Evolutionary conservation across 1,139 yeast species (phyloP).

Genomic region (Geotrichum candidum): DNA sequence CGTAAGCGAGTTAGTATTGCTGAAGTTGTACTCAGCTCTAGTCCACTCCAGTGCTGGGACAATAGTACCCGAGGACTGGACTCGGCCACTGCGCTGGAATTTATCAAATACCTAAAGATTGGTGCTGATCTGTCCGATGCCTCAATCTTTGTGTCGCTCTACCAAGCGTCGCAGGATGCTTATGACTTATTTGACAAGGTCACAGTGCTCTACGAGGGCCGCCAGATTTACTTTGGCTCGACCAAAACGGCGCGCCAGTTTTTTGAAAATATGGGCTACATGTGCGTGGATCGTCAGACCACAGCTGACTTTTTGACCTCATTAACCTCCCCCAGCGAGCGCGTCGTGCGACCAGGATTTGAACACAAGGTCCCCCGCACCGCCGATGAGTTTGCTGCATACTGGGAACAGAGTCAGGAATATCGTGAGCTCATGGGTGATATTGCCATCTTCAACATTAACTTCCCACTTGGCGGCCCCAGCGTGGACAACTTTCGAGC

Average conservation of each 20-base stretch:
- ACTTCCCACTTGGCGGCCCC: slow-evolving; percentile 26
- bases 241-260: slow-evolving; percentile 55
- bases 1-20: slow-evolving; percentile 77
- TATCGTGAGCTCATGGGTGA: slow-evolving; percentile 39
- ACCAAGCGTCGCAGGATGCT: slow-evolving; percentile 76
- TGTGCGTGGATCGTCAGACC: slow-evolving; percentile 69
- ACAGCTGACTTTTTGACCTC: slow-evolving; percentile 83
- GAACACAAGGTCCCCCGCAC: slow-evolving; percentile 63
- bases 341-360: slow-evolving; percentile 49
- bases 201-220: slow-evolving; percentile 49
- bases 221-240: slow-evolving; percentile 46
- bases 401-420: slow-evolving; percentile 57
- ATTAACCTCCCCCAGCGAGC: slow-evolving; percentile 65
- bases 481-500: slow-evolving; percentile 30
- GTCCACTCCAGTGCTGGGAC: slow-evolving; percentile 65
- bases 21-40: slow-evolving; percentile 56
- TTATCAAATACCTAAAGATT: slow-evolving; percentile 59
- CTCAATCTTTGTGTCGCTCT: slow-evolving; percentile 69
- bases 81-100: slow-evolving; percentile 72
- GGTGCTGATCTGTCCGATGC: slow-evolving; percentile 53
- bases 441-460: slow-evolving; percentile 36
- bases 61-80: slow-evolving; percentile 72
- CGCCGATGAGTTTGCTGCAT: slow-evolving; percentile 58
- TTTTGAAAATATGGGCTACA: slow-evolving; percentile 62
- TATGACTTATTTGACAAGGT: slow-evolving; percentile 72